Evolutionary conservation across 306 rosid genomes (phyloP).

Genomic region (Cicer cuneatum): DNA sequence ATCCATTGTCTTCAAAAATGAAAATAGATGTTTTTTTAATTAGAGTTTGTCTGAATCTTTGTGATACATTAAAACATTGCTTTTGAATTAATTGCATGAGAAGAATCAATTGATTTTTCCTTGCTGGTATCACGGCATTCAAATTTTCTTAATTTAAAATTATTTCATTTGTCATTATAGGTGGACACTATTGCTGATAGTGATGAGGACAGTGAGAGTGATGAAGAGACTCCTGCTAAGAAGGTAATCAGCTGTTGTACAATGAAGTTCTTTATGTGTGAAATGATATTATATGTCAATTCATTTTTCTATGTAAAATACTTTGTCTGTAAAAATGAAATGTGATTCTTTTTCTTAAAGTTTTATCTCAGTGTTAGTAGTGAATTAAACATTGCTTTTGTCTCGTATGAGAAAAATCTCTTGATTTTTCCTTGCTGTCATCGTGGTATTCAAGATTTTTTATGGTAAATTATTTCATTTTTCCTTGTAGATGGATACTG

Average conservation of each 20-base stretch:
- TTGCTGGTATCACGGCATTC: not conserved
- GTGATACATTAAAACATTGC: not conserved
- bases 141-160: not conserved
- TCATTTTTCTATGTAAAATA: not conserved
- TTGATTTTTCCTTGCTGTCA: not conserved
- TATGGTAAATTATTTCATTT: conserved; percentile 1
- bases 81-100: not conserved
- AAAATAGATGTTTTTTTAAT: not conserved
- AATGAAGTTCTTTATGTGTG: not conserved
- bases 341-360: not conserved
- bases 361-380: not conserved
- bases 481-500: conserved; percentile 49
- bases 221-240: conserved; percentile 55
- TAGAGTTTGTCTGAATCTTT: not conserved
- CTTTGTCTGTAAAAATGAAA: not conserved
- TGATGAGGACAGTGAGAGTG: conserved; percentile 38
- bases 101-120: not conserved
- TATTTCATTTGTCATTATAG: conserved; percentile 42
- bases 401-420: not conserved
- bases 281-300: not conserved
- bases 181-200: conserved; percentile 34
- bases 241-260: conserved; percentile 51
- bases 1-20: not conserved
- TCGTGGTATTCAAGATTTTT: not conserved
- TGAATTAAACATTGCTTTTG: not conserved